Base-by-base conservation (phyloP, 2,329 filamentous ascomycete species). In the Corynespora cassiicola region DNA sequence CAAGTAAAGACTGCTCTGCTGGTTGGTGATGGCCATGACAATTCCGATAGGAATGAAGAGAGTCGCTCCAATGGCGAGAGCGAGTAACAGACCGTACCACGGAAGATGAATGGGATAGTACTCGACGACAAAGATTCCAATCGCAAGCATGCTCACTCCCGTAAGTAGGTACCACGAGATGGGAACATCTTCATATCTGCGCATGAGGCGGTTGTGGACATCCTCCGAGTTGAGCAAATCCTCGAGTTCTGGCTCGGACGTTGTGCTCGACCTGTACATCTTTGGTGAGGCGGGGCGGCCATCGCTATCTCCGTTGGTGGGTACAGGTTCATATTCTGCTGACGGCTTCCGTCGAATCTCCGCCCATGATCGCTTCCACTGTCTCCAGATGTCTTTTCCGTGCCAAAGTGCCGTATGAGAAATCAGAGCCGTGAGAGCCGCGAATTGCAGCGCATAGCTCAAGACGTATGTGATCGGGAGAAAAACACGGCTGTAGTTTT, bases 41-140 rank as follows among this genome's bases (percentile, higher is more conserved):
- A 95, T 94, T 45, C 90, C 90, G 49, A 94, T 92, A 8, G 90
- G 90, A 42, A 95, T 89, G 72, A 95, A 95, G 45, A 95, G 86
- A 37, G 92, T 68, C 14, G 85, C 83, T 45, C 88, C 90, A 36
- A 95, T 89, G 17, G 76, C 80, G 2, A 95, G 77, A 1, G 90
- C 87, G 5, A 95, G 77, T 11, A 95, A 74, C 3, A 95, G 75
- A 4, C 90, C 90, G 57, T 94, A 94, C 86, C 90, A 95, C 0
- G 90, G 90, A 1, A 95, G 75, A 60, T 91, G 85, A 29, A 94
- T 79, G 1, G 88, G 88, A 61, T 70, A 69, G 37, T 91, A 90
- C 71, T 94, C 88, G 18, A 92, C 88, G 8, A 92, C 79, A 61
- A 91, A 94, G 33, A 92, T 88, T 30, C 87, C 88, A 36, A 90